Base-by-base conservation (phyloP, 2,329 filamentous ascomycete species). In the Coleophoma eucalyptorum region DNA sequence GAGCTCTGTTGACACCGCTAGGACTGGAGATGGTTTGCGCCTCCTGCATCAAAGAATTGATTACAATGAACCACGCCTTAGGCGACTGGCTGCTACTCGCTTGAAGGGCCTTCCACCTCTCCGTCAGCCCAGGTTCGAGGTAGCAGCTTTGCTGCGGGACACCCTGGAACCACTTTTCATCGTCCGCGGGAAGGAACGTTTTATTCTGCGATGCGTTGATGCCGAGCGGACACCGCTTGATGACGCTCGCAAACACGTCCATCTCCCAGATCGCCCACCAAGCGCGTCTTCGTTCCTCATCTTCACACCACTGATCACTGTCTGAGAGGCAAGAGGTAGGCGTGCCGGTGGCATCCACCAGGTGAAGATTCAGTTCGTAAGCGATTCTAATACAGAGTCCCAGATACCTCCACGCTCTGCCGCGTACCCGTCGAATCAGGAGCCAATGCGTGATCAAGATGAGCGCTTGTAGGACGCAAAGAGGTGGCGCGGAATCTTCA, bases 241-340 rank as follows among this genome's bases (percentile, higher is more conserved):
- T 66, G 16, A 67, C 67, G 48, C 63, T 69, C 4, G 69, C 68
- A 53, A 70, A 72, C 7, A 67, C 63, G 46, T 72, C 69, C 67
- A 72, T 69, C 51, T 72, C 69, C 68, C 67, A 72, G n/a, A 71
- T 62, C 0, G 68, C 67, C 69, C 69, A 72, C 63, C 66, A 72
- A 4, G 65, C 63, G 2, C 69, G 61, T 1, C 69, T 63, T 37
- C 64, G 58, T 53, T 71, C 69, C 55, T 72, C 69, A 7, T 65
- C 54, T 4, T 53, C 46, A 18, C 53, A 50, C 65, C 66, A 69
- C 34, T n/a, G 12, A 37, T 37, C n/a, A 19, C 52, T 53, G 13
- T 53, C 51, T 5, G 38, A 10, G 18, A 58, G 44, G 7, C 47
- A 38, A 18, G 55, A 35, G 10, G 51, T 19, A n/a, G 16, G 10